Conservation (phyloP, 2,329 filamentous ascomycete species). For the Pezicula neosporulosa region DNA sequence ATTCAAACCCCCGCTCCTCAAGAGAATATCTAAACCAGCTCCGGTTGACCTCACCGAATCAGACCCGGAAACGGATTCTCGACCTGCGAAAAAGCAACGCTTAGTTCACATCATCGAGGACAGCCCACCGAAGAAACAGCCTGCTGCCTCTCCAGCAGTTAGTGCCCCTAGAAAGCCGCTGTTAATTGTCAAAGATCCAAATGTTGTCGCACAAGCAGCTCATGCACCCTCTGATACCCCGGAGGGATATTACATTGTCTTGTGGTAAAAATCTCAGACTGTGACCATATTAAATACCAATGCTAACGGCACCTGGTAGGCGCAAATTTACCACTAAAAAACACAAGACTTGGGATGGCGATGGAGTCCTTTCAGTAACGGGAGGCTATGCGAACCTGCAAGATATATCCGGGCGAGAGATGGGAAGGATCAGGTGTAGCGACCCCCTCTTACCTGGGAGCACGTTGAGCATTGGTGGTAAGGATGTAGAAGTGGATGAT, state of each 20-base stretch:
- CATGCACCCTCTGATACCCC: conserved; percentile 3
- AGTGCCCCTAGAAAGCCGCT: conserved; percentile 27
- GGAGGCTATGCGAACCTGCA: conserved; percentile 57
- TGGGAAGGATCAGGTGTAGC: conserved; percentile 55
- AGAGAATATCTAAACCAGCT: conserved; percentile 12
- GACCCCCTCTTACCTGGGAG: conserved; percentile 57
- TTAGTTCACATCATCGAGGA: conserved; percentile 23
- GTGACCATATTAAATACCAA: not conserved
- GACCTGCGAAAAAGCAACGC: conserved; percentile 22
- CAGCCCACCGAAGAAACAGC: conserved; percentile 8
- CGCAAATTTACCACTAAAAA: conserved; percentile 69
- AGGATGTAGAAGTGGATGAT: conserved; percentile 65
- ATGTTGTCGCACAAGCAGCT: not conserved
- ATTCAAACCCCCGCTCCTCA: conserved; percentile 27
- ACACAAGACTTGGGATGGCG: conserved; percentile 75
- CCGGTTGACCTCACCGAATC: conserved; percentile 12
- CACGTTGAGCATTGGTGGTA: conserved; percentile 59
- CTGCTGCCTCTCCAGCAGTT: conserved; percentile 13
- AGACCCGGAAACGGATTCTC: conserved; percentile 15
- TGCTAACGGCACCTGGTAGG: conserved; percentile 34
- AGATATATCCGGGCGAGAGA: conserved; percentile 59
- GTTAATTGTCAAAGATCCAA: conserved; percentile 21
- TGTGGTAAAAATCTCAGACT: conserved; percentile 22
- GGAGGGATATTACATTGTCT: conserved; percentile 29
- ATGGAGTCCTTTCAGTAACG: conserved; percentile 58